phyloP scores from a whole-genome alignment of 495 filamentous ascomycete genomes.

The Penicillium egyptiacum region DNA sequence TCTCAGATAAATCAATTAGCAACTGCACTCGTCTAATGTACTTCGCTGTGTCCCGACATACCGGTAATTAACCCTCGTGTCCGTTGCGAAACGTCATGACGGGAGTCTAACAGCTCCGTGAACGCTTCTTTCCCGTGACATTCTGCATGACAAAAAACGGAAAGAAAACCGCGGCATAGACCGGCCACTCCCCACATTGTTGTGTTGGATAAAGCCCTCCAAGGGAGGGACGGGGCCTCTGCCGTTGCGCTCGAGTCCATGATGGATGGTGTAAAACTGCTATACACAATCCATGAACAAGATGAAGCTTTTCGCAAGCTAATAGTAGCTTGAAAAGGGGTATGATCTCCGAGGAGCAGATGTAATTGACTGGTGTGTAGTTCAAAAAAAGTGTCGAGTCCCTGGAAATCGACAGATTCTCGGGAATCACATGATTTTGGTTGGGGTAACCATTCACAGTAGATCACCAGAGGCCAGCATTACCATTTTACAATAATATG shows the following conservation, averaged over 20 bases:
- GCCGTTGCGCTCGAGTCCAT: slow-evolving; percentile 45
- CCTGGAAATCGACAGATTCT: slow-evolving; percentile 15
- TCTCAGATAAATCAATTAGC: slow-evolving; percentile 13
- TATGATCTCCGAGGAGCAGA: background rate
- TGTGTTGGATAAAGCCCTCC: slow-evolving; percentile 43
- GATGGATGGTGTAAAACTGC: slow-evolving; percentile 28
- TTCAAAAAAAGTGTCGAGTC: slow-evolving; percentile 5
- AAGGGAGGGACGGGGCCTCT: slow-evolving; percentile 44
- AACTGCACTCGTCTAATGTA: background rate
- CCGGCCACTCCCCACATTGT: slow-evolving; percentile 48
- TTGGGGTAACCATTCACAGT: slow-evolving; percentile 18
- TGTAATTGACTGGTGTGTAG: background rate
- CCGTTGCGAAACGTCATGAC: slow-evolving; percentile 66
- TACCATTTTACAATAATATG: background rate
- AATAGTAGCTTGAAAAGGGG: slow-evolving; percentile 5
- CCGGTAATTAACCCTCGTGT: slow-evolving; percentile 82
- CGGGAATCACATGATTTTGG: slow-evolving; percentile 29
- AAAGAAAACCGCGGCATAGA: slow-evolving; percentile 50
- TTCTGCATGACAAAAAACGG: slow-evolving; percentile 49
- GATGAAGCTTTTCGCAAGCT: background rate
- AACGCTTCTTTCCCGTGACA: slow-evolving; percentile 73
- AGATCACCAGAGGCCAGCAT: background rate
- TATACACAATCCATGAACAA: slow-evolving; percentile 34
- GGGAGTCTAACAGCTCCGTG: slow-evolving; percentile 68
- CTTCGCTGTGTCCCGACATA: slow-evolving; percentile 36